Evolutionary conservation across 306 rosid genomes (phyloP).

Genomic region (Canavalia ensiformis): DNA sequence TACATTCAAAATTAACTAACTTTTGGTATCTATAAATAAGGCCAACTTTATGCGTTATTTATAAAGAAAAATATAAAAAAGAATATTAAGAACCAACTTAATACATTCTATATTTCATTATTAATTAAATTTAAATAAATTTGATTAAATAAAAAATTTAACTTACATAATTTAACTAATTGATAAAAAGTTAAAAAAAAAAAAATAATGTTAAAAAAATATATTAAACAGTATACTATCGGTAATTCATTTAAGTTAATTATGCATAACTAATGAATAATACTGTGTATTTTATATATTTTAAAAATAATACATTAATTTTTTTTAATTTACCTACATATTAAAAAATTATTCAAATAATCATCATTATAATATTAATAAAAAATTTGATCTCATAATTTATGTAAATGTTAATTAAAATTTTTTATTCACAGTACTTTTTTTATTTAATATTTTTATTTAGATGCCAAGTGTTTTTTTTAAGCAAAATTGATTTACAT

Average conservation of each 20-base stretch:
- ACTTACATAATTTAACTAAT: background rate
- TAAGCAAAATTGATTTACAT: too few species aligned
- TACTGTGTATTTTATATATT: background rate
- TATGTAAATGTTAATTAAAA: too few species aligned
- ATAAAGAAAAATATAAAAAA: background rate
- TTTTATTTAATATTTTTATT: too few species aligned
- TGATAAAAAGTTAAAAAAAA: too few species aligned
- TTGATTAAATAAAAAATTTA: background rate
- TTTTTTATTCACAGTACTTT: too few species aligned
- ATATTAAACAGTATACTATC: background rate
- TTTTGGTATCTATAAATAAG: background rate
- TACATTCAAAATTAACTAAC: conserved; percentile 29
- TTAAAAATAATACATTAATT: too few species aligned
- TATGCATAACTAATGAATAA: background rate
- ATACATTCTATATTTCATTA: background rate
- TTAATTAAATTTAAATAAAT: background rate
- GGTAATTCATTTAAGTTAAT: background rate
- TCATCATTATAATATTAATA: too few species aligned
- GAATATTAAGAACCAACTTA: background rate
- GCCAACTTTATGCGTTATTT: background rate
- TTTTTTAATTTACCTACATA: too few species aligned
- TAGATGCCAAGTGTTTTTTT: too few species aligned
- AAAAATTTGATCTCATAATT: too few species aligned
- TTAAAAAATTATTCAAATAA: too few species aligned
- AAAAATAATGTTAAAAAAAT: background rate